phyloP scores from a whole-genome alignment of 164 flowering plant species.

The Tetracentron sinense region DNA sequence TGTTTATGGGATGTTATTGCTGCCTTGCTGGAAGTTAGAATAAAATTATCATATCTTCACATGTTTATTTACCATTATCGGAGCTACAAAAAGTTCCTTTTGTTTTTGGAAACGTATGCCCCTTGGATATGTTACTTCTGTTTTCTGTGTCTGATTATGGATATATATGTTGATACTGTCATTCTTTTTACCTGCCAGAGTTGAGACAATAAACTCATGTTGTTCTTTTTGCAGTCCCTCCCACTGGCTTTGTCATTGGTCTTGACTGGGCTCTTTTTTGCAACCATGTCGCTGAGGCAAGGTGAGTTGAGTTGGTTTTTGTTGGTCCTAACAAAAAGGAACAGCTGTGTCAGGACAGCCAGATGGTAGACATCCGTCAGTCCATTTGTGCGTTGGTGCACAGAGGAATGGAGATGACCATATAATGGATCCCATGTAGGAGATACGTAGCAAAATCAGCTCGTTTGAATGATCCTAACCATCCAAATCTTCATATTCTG shows the following conservation, averaged over 20 bases:
- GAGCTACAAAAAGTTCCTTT: not conserved
- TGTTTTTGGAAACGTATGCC: not conserved
- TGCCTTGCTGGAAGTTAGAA: not conserved
- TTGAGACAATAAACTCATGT: not conserved
- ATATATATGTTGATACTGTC: too few relatives aligned
- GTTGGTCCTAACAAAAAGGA: not conserved
- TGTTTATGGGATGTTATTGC: too few relatives aligned
- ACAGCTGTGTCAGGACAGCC: not conserved
- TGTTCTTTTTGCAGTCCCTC: slow-evolving; percentile 55
- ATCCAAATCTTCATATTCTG: not conserved
- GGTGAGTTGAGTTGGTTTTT: slow-evolving; percentile 58
- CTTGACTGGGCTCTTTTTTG: slow-evolving; percentile 55
- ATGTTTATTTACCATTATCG: too few relatives aligned
- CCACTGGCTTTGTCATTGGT: slow-evolving; percentile 55
- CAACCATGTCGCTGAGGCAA: slow-evolving; percentile 64
- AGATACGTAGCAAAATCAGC: not conserved
- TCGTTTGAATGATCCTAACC: not conserved
- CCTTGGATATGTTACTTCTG: too few relatives aligned
- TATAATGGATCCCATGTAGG: not conserved
- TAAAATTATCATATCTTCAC: not conserved
- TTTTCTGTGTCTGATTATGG: not conserved
- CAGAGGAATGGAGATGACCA: not conserved
- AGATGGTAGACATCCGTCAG: not conserved
- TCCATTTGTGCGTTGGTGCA: not conserved
- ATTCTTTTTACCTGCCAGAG: not conserved